A percentile compares a stretch with the other conserved stretches of the same genome.
Evolutionary conservation across 176 grass and related monocot species (phyloP).

Genomic region (Phyllostachys edulis): DNA sequence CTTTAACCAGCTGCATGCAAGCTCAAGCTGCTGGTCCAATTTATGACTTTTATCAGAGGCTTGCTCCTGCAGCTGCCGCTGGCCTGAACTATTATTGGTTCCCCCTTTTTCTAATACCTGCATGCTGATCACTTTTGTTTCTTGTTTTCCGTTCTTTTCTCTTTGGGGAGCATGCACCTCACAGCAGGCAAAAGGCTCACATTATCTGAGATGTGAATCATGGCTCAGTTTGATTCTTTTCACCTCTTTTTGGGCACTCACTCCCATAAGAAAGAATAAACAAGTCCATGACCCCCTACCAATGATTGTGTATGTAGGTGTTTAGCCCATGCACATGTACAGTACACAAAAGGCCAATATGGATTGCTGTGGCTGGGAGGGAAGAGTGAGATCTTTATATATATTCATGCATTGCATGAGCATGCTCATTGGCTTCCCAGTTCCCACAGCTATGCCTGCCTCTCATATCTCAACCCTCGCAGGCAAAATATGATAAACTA

Average conservation of each 20-base stretch:
- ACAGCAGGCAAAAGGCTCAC: not conserved
- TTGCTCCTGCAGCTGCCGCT: slow-evolving; percentile 1
- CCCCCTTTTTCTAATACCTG: slow-evolving; percentile 28
- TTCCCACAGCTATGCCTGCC: not conserved
- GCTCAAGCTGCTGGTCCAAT: slow-evolving; percentile 32
- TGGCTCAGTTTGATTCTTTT: slow-evolving; percentile 20
- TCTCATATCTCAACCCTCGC: not conserved
- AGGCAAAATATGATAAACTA: slow-evolving; percentile 34
- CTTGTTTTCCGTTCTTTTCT: slow-evolving; percentile 27
- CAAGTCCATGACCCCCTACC: slow-evolving; percentile 11
- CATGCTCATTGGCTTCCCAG: slow-evolving; percentile 3
- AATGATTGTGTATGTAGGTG: slow-evolving; percentile 38
- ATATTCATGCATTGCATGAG: not conserved
- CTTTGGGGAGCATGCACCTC: slow-evolving; percentile 3
- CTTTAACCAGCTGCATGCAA: slow-evolving; percentile 48
- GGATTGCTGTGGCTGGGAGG: not conserved
- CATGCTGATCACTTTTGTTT: slow-evolving; percentile 40
- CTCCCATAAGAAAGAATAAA: slow-evolving; percentile 32
- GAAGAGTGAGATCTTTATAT: not conserved
- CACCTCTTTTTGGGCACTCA: slow-evolving; percentile 35
- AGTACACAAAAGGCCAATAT: slow-evolving; percentile 40
- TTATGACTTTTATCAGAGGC: slow-evolving; percentile 46
- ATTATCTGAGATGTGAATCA: slow-evolving; percentile 33
- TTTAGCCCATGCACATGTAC: slow-evolving; percentile 25
- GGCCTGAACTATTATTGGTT: slow-evolving; percentile 25